Conservation (phyloP, 345 rosid species). For the Moricandia moricandioides region DNA sequence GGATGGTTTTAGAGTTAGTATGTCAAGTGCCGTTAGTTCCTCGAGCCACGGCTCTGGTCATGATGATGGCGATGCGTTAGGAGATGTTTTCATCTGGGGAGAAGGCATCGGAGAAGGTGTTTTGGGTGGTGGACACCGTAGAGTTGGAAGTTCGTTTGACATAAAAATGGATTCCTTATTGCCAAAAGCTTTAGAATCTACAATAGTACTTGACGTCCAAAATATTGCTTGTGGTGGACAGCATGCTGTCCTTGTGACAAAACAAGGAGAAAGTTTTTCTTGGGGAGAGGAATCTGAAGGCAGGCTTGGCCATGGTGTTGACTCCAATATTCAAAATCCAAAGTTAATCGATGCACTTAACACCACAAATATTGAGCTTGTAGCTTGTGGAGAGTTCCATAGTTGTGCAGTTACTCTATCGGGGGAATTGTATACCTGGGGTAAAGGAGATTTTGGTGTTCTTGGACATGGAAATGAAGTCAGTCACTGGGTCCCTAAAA, state of each 20-base stretch:
- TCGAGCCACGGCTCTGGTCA: slow-evolving; percentile 51
- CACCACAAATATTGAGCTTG: slow-evolving; percentile 49
- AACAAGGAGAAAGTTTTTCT: slow-evolving; percentile 51
- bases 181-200: slow-evolving; percentile 54
- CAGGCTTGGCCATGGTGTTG: slow-evolving; percentile 71
- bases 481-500: slow-evolving; percentile 60
- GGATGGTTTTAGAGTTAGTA: slow-evolving; percentile 95
- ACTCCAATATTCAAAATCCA: slow-evolving; percentile 57
- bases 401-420: slow-evolving; percentile 68
- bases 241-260: slow-evolving; percentile 54
- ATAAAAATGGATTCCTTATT: slow-evolving; percentile 42
- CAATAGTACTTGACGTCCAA: slow-evolving; percentile 46
- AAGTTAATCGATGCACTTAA: slow-evolving; percentile 52
- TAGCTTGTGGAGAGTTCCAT: slow-evolving; percentile 71
- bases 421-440: slow-evolving; percentile 72
- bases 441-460: slow-evolving; percentile 61
- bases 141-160: slow-evolving; percentile 34
- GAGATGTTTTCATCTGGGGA: slow-evolving; percentile 60
- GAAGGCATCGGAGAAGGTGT: slow-evolving; percentile 46
- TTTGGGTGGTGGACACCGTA: slow-evolving; percentile 39
- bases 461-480: slow-evolving; percentile 60
- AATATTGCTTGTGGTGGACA: slow-evolving; percentile 53
- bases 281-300: slow-evolving; percentile 69
- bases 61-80: slow-evolving; percentile 50
- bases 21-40: slow-evolving; percentile 77